Conservation (phyloP, 257 asterid genomes). For the Scutellaria barbata region DNA sequence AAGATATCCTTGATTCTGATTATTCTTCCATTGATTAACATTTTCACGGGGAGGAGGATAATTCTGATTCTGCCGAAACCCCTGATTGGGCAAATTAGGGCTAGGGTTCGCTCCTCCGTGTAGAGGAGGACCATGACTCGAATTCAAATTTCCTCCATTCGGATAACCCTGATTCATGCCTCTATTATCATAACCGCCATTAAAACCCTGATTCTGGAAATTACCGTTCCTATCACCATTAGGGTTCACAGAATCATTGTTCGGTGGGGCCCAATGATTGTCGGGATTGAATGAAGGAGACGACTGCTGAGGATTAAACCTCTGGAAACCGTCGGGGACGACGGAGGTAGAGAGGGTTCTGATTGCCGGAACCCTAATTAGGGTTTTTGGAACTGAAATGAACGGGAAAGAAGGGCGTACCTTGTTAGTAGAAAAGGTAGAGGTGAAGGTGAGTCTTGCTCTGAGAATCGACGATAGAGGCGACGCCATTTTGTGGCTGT, state of each 20-base stretch:
- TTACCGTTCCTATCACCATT: slow-evolving; percentile 22
- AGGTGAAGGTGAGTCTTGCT: slow-evolving; percentile 45
- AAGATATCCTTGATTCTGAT: slow-evolving; percentile 48
- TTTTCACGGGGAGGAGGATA: slow-evolving; percentile 44
- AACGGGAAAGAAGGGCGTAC: slow-evolving; percentile 40
- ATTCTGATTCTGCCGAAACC: slow-evolving; percentile 45
- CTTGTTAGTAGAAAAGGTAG: slow-evolving; percentile 35
- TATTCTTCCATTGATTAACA: slow-evolving; percentile 41
- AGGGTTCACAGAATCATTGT: slow-evolving; percentile 40
- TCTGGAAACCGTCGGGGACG: slow-evolving; percentile 43
- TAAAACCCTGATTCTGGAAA: slow-evolving; percentile 48
- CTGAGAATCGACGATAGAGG: slow-evolving; percentile 46
- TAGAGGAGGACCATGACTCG: slow-evolving; percentile 36
- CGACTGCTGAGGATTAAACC: slow-evolving; percentile 40
- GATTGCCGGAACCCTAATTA: slow-evolving; percentile 36
- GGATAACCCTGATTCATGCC: slow-evolving; percentile 50
- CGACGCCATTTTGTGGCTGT: slow-evolving; percentile 50
- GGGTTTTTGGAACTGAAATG: slow-evolving; percentile 46
- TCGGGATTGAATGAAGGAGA: slow-evolving; percentile 40
- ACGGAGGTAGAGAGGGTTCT: slow-evolving; percentile 57
- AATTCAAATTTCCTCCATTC: slow-evolving; percentile 38
- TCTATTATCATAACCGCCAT: slow-evolving; percentile 29
- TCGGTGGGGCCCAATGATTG: slow-evolving; percentile 42
- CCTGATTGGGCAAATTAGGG: slow-evolving; percentile 47
- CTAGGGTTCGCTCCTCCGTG: slow-evolving; percentile 34